Evolutionary conservation across 805 yeast species (phyloP).

Genomic region (Cyberlindnera euphorbiiphila): DNA sequence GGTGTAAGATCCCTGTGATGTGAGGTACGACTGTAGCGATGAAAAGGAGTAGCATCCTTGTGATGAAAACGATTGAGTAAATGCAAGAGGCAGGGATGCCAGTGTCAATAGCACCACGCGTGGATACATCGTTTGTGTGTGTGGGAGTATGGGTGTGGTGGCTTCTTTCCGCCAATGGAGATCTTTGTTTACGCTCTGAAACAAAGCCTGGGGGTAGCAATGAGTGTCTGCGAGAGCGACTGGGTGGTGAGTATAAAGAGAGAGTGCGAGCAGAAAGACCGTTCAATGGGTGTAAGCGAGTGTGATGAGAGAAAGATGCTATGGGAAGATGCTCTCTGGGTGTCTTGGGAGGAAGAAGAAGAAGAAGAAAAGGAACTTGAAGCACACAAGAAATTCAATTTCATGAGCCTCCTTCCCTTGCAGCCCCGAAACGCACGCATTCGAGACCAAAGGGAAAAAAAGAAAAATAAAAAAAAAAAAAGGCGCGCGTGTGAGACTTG

Average conservation of each 20-base stretch:
- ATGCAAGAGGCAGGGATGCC: not conserved
- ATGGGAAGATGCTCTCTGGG: no score
- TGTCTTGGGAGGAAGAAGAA: not conserved
- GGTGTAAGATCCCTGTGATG: slow-evolving; percentile 42
- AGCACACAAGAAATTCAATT: slow-evolving; percentile 3
- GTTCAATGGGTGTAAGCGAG: no score
- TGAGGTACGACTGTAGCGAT: slow-evolving; percentile 25
- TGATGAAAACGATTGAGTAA: slow-evolving; percentile 3
- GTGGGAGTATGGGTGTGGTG: no score
- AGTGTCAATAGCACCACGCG: slow-evolving; percentile 4
- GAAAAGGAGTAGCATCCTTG: slow-evolving; percentile 35
- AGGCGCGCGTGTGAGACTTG: not conserved
- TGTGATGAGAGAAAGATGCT: no score
- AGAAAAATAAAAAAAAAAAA: not conserved
- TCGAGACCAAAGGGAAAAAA: not conserved
- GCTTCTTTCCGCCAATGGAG: no score
- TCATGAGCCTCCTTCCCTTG: slow-evolving; percentile 16
- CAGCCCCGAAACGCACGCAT: not conserved
- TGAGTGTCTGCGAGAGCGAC: no score
- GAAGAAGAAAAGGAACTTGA: not conserved
- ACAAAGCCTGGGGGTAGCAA: no score
- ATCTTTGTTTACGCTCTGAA: no score
- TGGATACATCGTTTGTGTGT: slow-evolving; percentile 6
- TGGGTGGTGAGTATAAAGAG: no score
- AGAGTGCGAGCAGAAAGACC: no score